These are phyloP conservation scores for Ustilago tritici DNA, from an alignment of 1,284 basidiomycete genomes.

Conservation along the genomic window DNA sequence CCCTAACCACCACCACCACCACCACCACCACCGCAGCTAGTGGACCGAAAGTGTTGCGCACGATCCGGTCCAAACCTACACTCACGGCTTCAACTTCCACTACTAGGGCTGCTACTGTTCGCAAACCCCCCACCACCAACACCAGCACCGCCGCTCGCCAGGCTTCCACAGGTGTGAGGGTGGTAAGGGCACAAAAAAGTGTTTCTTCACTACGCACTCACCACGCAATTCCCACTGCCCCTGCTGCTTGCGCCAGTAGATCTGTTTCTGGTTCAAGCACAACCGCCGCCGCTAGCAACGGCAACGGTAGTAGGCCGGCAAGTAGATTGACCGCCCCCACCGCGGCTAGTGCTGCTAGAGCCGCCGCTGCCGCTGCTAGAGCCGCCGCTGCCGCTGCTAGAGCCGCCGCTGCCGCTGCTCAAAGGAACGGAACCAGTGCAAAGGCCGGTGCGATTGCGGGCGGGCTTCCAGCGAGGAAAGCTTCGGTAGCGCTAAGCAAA, in stretches of 20 bases:
- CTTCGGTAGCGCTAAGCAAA: conserved; percentile 8
- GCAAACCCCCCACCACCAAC: conserved; percentile 6
- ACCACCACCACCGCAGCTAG: background rate
- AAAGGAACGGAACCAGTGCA: background rate
- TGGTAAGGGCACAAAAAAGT: conserved; percentile 33
- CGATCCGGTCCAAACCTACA: conserved; percentile 13
- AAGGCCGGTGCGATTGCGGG: too few species aligned
- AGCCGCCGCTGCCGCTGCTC: conserved; percentile 29
- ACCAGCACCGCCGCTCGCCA: background rate
- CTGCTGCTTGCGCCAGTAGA: background rate
- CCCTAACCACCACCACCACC: conserved; percentile 3
- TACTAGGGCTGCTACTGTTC: conserved; percentile 1
- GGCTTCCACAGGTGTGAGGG: background rate
- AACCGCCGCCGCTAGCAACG: conserved; percentile 6
- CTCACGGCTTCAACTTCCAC: conserved; percentile 4
- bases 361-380: conserved; percentile 28
- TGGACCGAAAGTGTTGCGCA: conserved; percentile 9
- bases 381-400: conserved; percentile 43
- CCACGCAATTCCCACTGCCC: background rate
- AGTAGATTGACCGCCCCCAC: conserved; percentile 40
- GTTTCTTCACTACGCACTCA: conserved; percentile 12
- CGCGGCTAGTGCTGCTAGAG: conserved; percentile 34
- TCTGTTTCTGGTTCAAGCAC: conserved; percentile 14
- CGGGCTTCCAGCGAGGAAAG: too few species aligned
- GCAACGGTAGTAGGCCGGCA: conserved; percentile 7